These are phyloP conservation scores for Aspergillus carlsbadensis DNA, from an alignment of 495 filamentous ascomycete species.

Conservation along the genomic window DNA sequence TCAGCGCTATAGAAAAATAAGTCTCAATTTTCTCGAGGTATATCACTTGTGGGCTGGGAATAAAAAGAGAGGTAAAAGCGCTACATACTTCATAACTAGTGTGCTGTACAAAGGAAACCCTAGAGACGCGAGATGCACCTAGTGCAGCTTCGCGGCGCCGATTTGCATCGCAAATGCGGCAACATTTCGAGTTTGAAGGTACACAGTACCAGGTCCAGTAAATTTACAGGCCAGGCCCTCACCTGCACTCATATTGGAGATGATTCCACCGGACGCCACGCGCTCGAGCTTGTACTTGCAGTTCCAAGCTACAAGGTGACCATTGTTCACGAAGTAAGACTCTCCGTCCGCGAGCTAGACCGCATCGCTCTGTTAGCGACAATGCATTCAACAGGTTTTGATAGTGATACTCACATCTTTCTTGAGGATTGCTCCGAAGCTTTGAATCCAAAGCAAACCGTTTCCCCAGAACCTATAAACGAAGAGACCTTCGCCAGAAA, in stretches of 20 bases:
- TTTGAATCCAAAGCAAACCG: conserved; percentile 84
- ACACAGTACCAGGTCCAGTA: conserved; percentile 86
- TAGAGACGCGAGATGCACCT: neutral
- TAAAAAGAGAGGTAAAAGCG: neutral
- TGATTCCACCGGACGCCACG: conserved; percentile 83
- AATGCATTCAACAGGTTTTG: neutral
- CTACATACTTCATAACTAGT: neutral
- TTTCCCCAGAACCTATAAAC: conserved; percentile 80
- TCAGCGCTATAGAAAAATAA: neutral
- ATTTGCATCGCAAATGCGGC: conserved; percentile 51
- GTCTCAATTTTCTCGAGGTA: neutral
- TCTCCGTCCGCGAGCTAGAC: conserved; percentile 71
- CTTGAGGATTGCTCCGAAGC: conserved; percentile 90
- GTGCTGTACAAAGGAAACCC: neutral
- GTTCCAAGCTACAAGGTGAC: conserved; percentile 96
- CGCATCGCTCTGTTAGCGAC: neutral
- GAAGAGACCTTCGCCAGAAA: conserved; percentile 90
- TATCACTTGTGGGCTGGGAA: neutral
- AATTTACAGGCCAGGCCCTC: conserved; percentile 96
- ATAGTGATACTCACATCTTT: conserved; percentile 65
- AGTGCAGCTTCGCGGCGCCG: conserved; percentile 4
- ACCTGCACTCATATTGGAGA: conserved; percentile 71
- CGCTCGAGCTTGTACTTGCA: conserved; percentile 87
- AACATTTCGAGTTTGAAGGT: conserved; percentile 90
- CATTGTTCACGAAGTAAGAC: conserved; percentile 91